Evolutionary conservation across 2,329 filamentous ascomycete genomes (phyloP).

Genomic region (Fusarium devonianum): DNA sequence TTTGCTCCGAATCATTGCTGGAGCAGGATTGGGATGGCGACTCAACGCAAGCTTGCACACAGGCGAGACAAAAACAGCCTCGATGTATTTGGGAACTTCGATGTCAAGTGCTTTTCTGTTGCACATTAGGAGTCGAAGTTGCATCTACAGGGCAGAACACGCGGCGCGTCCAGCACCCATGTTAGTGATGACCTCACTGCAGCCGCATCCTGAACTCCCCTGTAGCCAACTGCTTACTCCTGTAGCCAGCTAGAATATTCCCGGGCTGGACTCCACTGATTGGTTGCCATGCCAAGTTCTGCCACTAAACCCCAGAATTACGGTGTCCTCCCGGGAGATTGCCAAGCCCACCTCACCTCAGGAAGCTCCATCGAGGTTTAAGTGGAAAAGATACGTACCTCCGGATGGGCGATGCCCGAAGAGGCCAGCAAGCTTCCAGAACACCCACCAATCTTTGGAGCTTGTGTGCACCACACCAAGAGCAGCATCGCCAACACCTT

Average conservation of each 20-base stretch:
- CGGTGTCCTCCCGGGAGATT: no score
- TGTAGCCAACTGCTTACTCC: slow-evolving; percentile 1
- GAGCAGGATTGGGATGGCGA: no score
- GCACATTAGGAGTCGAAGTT: no score
- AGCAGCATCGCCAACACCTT: slow-evolving; percentile 10
- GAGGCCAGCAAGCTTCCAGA: slow-evolving; percentile 43
- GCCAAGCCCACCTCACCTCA: no score
- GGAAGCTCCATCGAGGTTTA: no score
- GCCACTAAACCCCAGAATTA: slow-evolving; percentile 21
- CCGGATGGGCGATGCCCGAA: slow-evolving; percentile 35
- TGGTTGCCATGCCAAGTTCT: slow-evolving; percentile 25
- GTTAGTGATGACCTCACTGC: slow-evolving; percentile 39
- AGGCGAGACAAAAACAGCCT: no score
- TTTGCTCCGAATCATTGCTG: not conserved
- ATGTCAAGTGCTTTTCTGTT: no score
- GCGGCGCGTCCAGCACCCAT: slow-evolving; percentile 22
- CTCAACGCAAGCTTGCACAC: no score
- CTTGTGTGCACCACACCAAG: slow-evolving; percentile 9
- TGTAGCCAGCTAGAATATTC: not conserved
- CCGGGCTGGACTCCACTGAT: slow-evolving; percentile 8
- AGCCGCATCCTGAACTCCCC: slow-evolving; percentile 3
- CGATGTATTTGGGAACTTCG: no score
- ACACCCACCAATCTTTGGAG: slow-evolving; percentile 20
- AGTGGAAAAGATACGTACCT: slow-evolving; percentile 35
- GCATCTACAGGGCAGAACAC: no score